A percentile compares a stretch with the other conserved stretches of the same genome.
Evolutionary conservation across 192 early-diverging fungal genomes (phyloP).

Genomic region (Mortierella hygrophila): DNA sequence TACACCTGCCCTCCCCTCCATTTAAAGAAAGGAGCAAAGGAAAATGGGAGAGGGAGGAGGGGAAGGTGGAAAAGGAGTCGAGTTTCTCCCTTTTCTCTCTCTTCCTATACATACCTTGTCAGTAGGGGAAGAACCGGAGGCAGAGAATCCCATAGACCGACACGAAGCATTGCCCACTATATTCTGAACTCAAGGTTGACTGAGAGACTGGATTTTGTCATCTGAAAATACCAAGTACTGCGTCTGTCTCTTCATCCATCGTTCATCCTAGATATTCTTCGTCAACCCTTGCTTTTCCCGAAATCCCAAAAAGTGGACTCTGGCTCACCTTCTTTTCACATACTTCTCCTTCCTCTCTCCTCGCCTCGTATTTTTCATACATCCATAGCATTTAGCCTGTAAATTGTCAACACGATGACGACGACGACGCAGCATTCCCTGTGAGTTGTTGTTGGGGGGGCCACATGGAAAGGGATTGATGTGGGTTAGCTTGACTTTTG

Average conservation of each 20-base stretch:
- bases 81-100: not conserved
- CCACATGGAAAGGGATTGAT: not conserved
- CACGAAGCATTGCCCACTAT: too few species aligned
- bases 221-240: not conserved
- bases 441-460: not conserved
- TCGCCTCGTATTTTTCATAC: not conserved
- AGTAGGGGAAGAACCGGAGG: too few species aligned
- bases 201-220: too few species aligned
- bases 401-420: not conserved
- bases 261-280: not conserved
- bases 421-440: not conserved
- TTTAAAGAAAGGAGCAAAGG: constrained; percentile 4
- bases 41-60: not conserved
- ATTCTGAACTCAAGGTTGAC: too few species aligned
- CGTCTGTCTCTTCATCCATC: not conserved
- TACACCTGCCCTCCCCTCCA: not conserved
- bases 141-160: too few species aligned
- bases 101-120: not conserved
- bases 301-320: not conserved
- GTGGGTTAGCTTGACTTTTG: not conserved
- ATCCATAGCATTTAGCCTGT: not conserved
- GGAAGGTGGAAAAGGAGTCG: not conserved
- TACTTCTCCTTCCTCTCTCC: not conserved
- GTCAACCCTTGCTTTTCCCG: not conserved
- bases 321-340: not conserved